Base-by-base conservation (phyloP, 345 rosid genomes). In the Moricandia moricandioides region DNA sequence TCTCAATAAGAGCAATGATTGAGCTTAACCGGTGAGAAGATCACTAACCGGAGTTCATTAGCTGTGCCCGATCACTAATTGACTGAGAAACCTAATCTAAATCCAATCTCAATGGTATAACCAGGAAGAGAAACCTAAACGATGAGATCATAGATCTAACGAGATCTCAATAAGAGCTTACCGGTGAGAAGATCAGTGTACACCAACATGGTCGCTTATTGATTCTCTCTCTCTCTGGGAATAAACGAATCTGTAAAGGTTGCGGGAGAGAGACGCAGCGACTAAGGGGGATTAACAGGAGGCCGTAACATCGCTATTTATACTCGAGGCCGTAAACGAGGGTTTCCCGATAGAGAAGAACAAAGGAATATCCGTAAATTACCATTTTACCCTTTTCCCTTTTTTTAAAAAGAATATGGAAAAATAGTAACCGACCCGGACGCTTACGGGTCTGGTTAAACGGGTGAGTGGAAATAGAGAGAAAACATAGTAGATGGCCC, bases 401-500 rank as follows among this genome's bases (percentile, higher is more conserved):
- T 45, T 45, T 45, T 43, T 35, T 35, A 8, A 12, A 12, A 39
- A 39, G 11, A 11, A 43, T 39, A 43, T 43, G 14, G 14, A 40
- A 40, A 40, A 40, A 21, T 21, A 21, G 2, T 21, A 21, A 21
- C 24, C 24, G 24, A 1, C 2, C 24, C 24, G 24, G 2, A 21
- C 24, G 24, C 24, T 21, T 21, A 21, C 24, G 24, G 24, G 24
- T 21, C 24, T 21, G 24, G 24, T 21, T 21, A 21, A 21, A 21
- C 24, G 24, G 24, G 24, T 21, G 24, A 2, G n/a, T n/a, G n/a
- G n/a, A n/a, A 70, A 90, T 90, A 79, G 98, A 94, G 79, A 90
- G 97, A 85, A 86, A 87, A 37, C 95, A 89, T 45, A 90, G 96
- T 85, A 86, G 78, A 82, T 94, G 98, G 98, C 98, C 98, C 2